These are phyloP conservation scores for Hygrophila difformis DNA, from an alignment of 257 asterid species.

Conservation along the genomic window DNA sequence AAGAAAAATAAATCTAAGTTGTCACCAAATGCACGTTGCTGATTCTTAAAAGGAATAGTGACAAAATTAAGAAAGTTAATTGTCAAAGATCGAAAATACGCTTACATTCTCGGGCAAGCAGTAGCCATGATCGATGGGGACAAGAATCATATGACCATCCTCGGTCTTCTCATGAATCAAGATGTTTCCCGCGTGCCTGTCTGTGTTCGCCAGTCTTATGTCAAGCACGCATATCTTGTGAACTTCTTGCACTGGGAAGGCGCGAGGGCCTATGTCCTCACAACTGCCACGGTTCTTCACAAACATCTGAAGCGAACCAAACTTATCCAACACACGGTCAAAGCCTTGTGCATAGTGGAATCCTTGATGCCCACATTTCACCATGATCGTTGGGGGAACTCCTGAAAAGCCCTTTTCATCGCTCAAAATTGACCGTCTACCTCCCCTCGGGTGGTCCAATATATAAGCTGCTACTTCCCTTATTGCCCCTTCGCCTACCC, in stretches of 20 bases:
- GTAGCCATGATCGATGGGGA: constrained; percentile 94
- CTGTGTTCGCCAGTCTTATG: constrained; percentile 85
- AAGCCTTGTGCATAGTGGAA: constrained; percentile 66
- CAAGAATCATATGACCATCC: constrained; percentile 53
- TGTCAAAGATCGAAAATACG: no score
- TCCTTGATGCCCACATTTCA: constrained; percentile 59
- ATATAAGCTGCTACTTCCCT: constrained; percentile 86
- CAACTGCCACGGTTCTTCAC: constrained; percentile 76
- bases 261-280: constrained; percentile 82
- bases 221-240: constrained; percentile 86
- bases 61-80: no score
- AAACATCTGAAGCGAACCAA: constrained; percentile 78
- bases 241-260: constrained; percentile 75
- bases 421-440: constrained; percentile 49
- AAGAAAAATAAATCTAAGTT: no score
- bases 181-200: constrained; percentile 90
- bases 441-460: constrained; percentile 82
- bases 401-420: constrained; percentile 66
- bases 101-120: constrained; percentile 92
- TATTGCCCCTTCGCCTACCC: constrained; percentile 85
- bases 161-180: constrained; percentile 56
- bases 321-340: constrained; percentile 42
- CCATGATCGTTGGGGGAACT: constrained; percentile 69
- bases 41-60: no score
- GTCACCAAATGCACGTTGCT: no score